These are phyloP conservation scores for Dentipellis sp. DNA, from an alignment of 768 basidiomycete species.

Conservation along the genomic window DNA sequence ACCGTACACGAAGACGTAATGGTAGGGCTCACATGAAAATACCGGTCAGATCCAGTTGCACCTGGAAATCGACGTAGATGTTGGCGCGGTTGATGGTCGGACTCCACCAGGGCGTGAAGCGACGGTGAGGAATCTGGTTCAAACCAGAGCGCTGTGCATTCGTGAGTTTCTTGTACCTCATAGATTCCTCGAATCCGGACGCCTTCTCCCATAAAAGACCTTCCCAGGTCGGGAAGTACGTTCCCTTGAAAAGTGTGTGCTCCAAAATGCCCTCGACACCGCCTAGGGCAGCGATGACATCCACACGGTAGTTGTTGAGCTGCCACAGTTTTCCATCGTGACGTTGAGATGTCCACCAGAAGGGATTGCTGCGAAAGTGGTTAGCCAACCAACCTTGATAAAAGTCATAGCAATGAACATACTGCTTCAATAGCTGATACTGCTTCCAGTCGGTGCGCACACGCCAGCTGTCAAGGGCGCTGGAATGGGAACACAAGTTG, in stretches of 20 bases:
- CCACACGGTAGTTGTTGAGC: slow-evolving; percentile 96
- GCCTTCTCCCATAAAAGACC: slow-evolving; percentile 99
- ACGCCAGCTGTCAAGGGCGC: no score
- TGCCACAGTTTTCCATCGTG: slow-evolving; percentile 97
- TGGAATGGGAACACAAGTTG: no score
- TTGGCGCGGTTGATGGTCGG: slow-evolving; percentile 99
- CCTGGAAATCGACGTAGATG: slow-evolving; percentile 99
- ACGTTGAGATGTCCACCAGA: slow-evolving; percentile 99
- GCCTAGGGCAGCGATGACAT: slow-evolving; percentile 95
- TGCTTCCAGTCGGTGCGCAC: slow-evolving; percentile 98
- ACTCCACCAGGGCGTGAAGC: slow-evolving; percentile 98
- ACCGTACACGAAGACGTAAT: not conserved
- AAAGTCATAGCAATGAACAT: slow-evolving; percentile 17
- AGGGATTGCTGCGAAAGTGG: slow-evolving; percentile 62
- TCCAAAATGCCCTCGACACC: slow-evolving; percentile 96
- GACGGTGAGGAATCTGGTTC: slow-evolving; percentile 97
- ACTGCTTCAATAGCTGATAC: slow-evolving; percentile 90
- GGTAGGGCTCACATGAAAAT: slow-evolving; percentile 66
- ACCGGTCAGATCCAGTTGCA: slow-evolving; percentile 95
- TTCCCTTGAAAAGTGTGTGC: slow-evolving; percentile 96
- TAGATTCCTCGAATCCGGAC: slow-evolving; percentile 92
- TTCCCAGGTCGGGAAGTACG: slow-evolving; percentile 97
- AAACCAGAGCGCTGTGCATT: slow-evolving; percentile 98
- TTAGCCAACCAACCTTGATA: not conserved
- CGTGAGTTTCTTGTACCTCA: slow-evolving; percentile 94